Percentiles rank a stretch among this genome's conserved stretches.
phyloP scores from a whole-genome alignment of 2,329 filamentous ascomycete species.

The Diatrype stigma region DNA sequence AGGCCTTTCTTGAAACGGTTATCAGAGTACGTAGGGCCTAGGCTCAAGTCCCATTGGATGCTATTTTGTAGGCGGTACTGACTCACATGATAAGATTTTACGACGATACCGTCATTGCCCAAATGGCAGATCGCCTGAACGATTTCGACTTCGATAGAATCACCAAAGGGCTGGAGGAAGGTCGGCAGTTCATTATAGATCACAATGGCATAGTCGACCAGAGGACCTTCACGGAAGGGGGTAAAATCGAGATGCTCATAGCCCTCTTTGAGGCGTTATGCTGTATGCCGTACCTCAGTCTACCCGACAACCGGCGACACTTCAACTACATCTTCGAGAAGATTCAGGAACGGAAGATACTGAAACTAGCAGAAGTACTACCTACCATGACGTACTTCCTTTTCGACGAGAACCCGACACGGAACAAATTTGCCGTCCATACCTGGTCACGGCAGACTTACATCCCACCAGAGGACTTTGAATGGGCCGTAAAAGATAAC shows the following conservation, averaged over 20 bases:
- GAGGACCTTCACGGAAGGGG: constrained; percentile 35
- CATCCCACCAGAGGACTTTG: constrained; percentile 71
- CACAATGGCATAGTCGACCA: constrained; percentile 36
- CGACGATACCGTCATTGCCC: constrained; percentile 46
- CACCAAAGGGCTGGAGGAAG: constrained; percentile 53
- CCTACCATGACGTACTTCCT: constrained; percentile 83
- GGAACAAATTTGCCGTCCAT: constrained; percentile 63
- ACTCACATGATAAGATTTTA: constrained; percentile 18
- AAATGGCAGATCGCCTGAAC: constrained; percentile 55
- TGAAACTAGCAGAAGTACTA: constrained; percentile 70
- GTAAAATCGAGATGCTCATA: constrained; percentile 60
- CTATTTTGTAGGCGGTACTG: constrained; percentile 1
- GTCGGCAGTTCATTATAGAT: constrained; percentile 47
- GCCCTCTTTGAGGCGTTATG: constrained; percentile 86
- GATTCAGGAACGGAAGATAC: constrained; percentile 71
- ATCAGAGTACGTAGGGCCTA: constrained; percentile 47
- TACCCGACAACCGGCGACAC: constrained; percentile 46
- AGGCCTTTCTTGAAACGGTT: constrained; percentile 59
- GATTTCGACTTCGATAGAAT: constrained; percentile 59
- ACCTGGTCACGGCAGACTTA: constrained; percentile 63
- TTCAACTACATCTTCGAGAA: constrained; percentile 83
- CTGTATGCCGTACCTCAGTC: constrained; percentile 69
- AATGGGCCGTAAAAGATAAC: constrained; percentile 78
- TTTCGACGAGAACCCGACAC: constrained; percentile 65
- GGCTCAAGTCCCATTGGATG: neutral